phyloP scores from a whole-genome alignment of 2,329 filamentous ascomycete genomes.

The Elsinoe perseae region DNA sequence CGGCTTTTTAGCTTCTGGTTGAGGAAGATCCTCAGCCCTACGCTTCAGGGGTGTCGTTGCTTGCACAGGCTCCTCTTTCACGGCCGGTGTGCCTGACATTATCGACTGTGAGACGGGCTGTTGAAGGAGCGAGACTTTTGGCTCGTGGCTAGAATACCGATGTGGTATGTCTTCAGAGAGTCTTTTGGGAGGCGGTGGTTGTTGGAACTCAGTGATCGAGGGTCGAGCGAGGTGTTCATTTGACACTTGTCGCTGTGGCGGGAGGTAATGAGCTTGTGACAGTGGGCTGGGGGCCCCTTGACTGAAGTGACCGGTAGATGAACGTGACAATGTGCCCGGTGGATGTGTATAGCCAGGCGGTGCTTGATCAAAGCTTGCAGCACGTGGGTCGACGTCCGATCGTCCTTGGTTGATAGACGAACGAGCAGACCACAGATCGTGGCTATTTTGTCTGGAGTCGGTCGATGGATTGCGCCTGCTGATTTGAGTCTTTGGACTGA shows the following conservation, averaged over 20 bases:
- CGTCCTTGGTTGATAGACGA: constrained; percentile 12
- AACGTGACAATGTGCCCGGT: not conserved
- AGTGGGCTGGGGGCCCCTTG: constrained; percentile 13
- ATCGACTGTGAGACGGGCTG: constrained; percentile 16
- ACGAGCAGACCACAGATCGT: constrained; percentile 21
- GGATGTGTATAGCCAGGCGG: not conserved
- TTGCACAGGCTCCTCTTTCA: not conserved
- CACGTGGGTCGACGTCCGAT: constrained; percentile 1
- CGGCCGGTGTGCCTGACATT: not conserved
- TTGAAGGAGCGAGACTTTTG: constrained; percentile 18
- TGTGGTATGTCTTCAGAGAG: constrained; percentile 1
- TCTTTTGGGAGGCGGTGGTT: not conserved
- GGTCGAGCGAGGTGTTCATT: not conserved
- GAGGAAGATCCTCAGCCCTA: constrained; percentile 22
- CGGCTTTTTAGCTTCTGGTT: constrained; percentile 24
- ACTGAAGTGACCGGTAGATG: constrained; percentile 12
- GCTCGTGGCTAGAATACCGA: not conserved
- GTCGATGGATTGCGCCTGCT: constrained; percentile 25
- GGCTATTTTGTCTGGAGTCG: constrained; percentile 28
- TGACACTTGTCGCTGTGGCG: not conserved
- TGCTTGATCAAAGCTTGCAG: not conserved
- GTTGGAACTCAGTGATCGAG: not conserved
- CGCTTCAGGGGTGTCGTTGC: constrained; percentile 22
- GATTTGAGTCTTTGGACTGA: constrained; percentile 64
- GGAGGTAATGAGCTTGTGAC: constrained; percentile 3